These are phyloP conservation scores for Peniophora sp. DNA, from an alignment of 1,284 basidiomycete species.

Conservation along the genomic window DNA sequence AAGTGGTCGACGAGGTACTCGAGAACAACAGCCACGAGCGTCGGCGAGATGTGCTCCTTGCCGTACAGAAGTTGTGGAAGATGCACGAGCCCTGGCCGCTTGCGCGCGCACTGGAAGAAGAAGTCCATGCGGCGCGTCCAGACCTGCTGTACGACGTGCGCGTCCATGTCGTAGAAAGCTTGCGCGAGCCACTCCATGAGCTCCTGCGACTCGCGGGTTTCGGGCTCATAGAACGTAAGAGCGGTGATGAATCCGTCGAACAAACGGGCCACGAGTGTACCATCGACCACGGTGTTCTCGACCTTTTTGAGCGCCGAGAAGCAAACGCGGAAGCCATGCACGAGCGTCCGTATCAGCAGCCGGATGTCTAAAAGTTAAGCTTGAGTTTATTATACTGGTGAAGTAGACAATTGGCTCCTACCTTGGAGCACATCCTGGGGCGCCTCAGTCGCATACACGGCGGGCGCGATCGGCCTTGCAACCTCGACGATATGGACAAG, in stretches of 20 bases:
- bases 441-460: constrained; percentile 69
- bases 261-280: constrained; percentile 80
- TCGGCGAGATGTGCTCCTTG: constrained; percentile 80
- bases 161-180: constrained; percentile 76
- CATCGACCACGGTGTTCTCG: constrained; percentile 76
- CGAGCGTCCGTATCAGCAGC: constrained; percentile 80
- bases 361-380: constrained; percentile 58
- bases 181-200: constrained; percentile 82
- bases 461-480: constrained; percentile 68
- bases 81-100: constrained; percentile 76
- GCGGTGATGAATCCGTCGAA: constrained; percentile 84
- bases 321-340: constrained; percentile 86
- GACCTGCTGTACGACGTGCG: constrained; percentile 90
- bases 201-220: constrained; percentile 80
- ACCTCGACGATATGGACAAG: constrained; percentile 67
- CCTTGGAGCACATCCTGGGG: constrained; percentile 69
- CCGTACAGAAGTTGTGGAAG: constrained; percentile 85
- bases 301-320: constrained; percentile 76
- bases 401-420: constrained; percentile 23
- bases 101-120: constrained; percentile 76
- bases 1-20: constrained; percentile 83
- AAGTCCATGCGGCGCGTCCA: constrained; percentile 89
- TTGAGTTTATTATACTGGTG: constrained; percentile 1
- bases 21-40: constrained; percentile 89
- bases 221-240: constrained; percentile 81